Evolutionary conservation across 495 filamentous ascomycete genomes (phyloP), one percentile per base, ranked within the genome.

Genomic region (Coniosporium apollinis): DNA sequence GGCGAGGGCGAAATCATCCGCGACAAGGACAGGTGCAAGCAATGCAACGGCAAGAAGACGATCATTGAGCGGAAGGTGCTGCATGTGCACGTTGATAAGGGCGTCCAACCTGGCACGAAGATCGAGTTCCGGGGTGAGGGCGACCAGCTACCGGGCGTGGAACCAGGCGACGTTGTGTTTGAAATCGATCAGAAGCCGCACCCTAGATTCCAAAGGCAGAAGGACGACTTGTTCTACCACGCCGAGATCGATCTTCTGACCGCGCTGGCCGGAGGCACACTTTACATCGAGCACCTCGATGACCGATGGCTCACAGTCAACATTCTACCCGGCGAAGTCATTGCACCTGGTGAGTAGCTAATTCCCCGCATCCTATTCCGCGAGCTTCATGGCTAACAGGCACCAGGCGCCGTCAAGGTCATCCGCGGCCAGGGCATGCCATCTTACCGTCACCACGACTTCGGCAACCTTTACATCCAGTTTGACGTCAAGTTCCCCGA

Each of bases 171-270:
- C 50, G 91, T 96, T 31, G 74, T 89, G 30, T 99, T 99, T 51
- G 82, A 93, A 58, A 96, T 96, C 43, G 85, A 94, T 59, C 83
- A 94, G 66, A 96, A 96, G 72, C 84, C 87, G 16, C 91, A 96
- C 60, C 44, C 78, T 18, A 74, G 89, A 36, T 99, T 99, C 67
- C 83, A 87, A 54, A 80, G 89, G 48, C 91, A 89, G 57, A 82
- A 85, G 25, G 89, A 99, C 51, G 89, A 99, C 49, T 69, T 99
- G 19, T 86, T 94, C 61, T 96, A 83, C 65, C 79, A 87, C 20
- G 80, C 81, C 36, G 82, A 96, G 50, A 91, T 99, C 44, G 89
- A 99, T 43, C 76, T 99, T 19, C 75, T 96, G 30, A 99, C 87
- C 15, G 89, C 89, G 29, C 68, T 99, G 45, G 91, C 79, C 38